Evolutionary conservation across 2,329 filamentous ascomycete genomes (phyloP), one percentile per base, ranked within the genome.

Genomic region (Endothia cerciana): DNA sequence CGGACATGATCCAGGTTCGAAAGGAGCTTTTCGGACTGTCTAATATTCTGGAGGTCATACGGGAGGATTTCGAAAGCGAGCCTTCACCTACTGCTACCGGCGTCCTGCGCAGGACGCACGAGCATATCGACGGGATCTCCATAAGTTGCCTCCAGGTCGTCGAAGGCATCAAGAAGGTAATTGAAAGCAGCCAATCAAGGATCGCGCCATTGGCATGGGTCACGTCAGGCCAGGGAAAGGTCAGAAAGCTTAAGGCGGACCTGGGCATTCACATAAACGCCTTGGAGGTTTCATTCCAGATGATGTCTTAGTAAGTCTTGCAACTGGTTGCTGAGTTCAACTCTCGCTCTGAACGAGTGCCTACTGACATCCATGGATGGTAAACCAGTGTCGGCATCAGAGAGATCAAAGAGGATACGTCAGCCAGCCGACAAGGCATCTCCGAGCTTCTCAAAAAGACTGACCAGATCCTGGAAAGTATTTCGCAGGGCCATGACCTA

Each of bases 341-440:
- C 1, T 28, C 28, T 4, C 3, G 13, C 19, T 2, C 38, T 10
- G n/a, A n/a, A n/a, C n/a, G n/a, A n/a, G n/a, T n/a, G n/a, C n/a
- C n/a, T n/a, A n/a, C n/a, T n/a, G n/a, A n/a, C n/a, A n/a, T n/a
- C n/a, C n/a, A n/a, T n/a, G n/a, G n/a, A n/a, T n/a, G n/a, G n/a
- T n/a, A n/a, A n/a, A n/a, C n/a, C 11, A 61, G 63, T 51, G 30
- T 61, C 30, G 38, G 53, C 17, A 38, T 49, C 0, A 41, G 43
- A 19, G 63, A 57, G 17, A 65, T 65, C 30, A 65, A 65, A 11
- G n/a, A 33, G 17, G 63, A 61, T 19, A 61, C 38, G 13, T 22
- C n/a, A 6, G 38, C 63, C 22, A 61, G 53, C 40, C 63, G 41
- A 8, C 49, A 47, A 4, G 57, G 47, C 11, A 47, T 56, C 11